phyloP scores from a whole-genome alignment of 2,329 filamentous ascomycete species.

The Apiospora marii region DNA sequence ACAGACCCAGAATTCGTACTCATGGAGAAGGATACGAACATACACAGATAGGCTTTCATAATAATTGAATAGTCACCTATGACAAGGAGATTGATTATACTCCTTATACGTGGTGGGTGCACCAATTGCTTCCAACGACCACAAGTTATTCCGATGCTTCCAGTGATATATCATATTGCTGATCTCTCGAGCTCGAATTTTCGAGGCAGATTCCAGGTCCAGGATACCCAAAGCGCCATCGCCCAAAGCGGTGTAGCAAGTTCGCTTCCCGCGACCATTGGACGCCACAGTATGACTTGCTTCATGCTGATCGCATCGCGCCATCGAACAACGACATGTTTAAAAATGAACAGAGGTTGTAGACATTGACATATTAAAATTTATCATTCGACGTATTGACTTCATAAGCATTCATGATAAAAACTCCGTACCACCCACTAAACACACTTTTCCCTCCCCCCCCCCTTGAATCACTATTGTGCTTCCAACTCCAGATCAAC shows the following conservation, averaged over 20 bases:
- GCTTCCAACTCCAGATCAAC: neutral
- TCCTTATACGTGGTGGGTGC: too few relatives aligned
- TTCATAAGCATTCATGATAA: conserved; percentile 4
- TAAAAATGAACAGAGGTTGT: neutral
- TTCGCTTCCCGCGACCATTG: conserved; percentile 40
- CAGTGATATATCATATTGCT: too few relatives aligned
- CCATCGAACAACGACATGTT: neutral
- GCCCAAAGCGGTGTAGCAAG: neutral
- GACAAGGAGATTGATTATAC: neutral
- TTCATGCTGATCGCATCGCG: neutral
- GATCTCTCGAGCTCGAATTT: too few relatives aligned
- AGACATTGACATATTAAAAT: conserved; percentile 11
- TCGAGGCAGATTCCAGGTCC: too few relatives aligned
- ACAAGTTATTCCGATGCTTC: too few relatives aligned
- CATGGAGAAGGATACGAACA: neutral
- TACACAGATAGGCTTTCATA: conserved; percentile 4
- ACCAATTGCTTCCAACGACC: too few relatives aligned
- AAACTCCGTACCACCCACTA: neutral
- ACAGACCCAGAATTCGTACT: neutral
- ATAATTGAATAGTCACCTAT: conserved; percentile 8
- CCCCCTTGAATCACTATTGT: neutral
- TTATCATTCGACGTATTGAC: conserved; percentile 17
- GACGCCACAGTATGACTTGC: conserved; percentile 34
- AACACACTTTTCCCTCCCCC: neutral
- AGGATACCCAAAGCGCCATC: neutral